Percentiles rank a stretch among this genome's conserved stretches.
phyloP scores from a whole-genome alignment of 495 filamentous ascomycete species.

The Penicillium desertorum region DNA sequence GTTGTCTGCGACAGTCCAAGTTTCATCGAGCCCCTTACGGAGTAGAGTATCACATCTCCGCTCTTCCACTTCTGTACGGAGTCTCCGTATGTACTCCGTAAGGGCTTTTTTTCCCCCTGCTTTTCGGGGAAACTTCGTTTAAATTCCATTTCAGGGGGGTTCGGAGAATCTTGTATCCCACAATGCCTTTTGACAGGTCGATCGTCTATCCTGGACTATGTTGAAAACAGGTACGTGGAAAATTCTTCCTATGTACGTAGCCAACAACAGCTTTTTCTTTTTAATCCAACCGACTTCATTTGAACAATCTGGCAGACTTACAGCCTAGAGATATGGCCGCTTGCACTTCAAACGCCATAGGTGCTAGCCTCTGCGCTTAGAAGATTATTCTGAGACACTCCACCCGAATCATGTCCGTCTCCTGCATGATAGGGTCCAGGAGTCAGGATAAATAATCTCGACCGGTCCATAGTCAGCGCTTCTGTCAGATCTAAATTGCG shows the following conservation, averaged over 20 bases:
- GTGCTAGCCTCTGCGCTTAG: neutral
- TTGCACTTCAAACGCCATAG: neutral
- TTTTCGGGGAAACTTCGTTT: constrained; percentile 20
- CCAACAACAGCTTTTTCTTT: neutral
- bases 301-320: neutral
- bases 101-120: constrained; percentile 15
- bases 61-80: constrained; percentile 8
- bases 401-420: neutral
- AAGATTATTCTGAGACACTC: constrained; percentile 1
- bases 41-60: constrained; percentile 12
- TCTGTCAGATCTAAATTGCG: neutral
- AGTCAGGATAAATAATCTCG: neutral
- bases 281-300: neutral
- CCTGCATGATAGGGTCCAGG: neutral
- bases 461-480: neutral
- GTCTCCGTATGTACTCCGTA: neutral
- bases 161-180: neutral
- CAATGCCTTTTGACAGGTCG: neutral
- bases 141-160: neutral
- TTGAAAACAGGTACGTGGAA: too few species aligned
- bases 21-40: constrained; percentile 34
- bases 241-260: too few species aligned
- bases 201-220: neutral
- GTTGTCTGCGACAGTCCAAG: constrained; percentile 35
- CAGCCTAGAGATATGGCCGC: too few species aligned